Percentiles rank a stretch among this genome's conserved stretches.
Conservation (phyloP, 2,329 filamentous ascomycete genomes). For the Diaporthe citri region DNA sequence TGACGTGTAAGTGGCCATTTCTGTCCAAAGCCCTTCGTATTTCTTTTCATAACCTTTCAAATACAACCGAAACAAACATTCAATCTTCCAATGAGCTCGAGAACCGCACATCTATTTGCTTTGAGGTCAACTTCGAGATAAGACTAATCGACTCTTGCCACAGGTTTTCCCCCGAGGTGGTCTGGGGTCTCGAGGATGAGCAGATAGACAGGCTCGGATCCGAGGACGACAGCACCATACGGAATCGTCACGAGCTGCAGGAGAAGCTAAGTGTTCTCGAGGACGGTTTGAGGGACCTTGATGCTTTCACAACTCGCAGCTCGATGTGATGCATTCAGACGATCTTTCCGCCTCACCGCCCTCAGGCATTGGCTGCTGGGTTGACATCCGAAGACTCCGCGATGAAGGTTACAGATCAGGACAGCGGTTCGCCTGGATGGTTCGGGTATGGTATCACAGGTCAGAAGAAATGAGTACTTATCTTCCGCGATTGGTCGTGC, state of each 20-base stretch:
- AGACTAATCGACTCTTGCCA: neutral
- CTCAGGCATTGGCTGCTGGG: neutral
- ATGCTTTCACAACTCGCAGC: slow-evolving; percentile 44
- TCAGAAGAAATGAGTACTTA: neutral
- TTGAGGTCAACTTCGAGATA: too few species aligned
- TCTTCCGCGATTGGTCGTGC: neutral
- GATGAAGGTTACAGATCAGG: neutral
- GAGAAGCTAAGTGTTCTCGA: slow-evolving; percentile 45
- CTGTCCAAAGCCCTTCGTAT: neutral
- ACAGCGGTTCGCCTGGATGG: neutral
- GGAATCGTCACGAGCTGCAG: slow-evolving; percentile 40
- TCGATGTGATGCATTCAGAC: slow-evolving; percentile 15
- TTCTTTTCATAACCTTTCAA: neutral
- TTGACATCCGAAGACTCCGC: neutral
- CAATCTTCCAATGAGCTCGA: neutral
- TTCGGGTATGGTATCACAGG: neutral
- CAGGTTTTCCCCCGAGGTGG: slow-evolving; percentile 43
- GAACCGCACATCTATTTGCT: neutral
- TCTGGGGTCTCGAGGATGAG: slow-evolving; percentile 45
- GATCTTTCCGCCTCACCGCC: neutral
- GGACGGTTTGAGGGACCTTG: slow-evolving; percentile 44
- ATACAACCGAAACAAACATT: neutral
- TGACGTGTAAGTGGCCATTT: slow-evolving; percentile 43
- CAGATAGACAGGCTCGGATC: slow-evolving; percentile 44
- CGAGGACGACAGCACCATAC: slow-evolving; percentile 44